Base-by-base conservation (phyloP, 495 filamentous ascomycete genomes). In the Neurospora sp. region DNA sequence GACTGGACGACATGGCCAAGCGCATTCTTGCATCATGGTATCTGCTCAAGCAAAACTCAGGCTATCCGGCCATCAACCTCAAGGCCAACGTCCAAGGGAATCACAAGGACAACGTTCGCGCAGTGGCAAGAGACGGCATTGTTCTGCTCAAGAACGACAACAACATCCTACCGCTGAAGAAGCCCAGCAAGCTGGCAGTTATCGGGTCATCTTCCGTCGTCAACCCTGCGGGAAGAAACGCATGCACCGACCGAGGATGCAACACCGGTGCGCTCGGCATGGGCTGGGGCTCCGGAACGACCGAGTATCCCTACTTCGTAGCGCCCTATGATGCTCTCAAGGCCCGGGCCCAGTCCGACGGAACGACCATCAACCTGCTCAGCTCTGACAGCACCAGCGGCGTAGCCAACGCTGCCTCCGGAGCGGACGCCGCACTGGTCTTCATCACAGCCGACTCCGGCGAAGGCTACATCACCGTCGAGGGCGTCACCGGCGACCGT, bases 91-190 rank as follows among this genome's bases (percentile, higher is more conserved):
- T 89, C 11, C 85, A 83, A 71, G 84, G 78, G 48, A 85, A 83
- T 73, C 87, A 89, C 76, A 84, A 83, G 72, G 82, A 94, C 75
- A 85, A 90, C 48, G 85, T 88, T 77, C 85, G 87, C 12, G 84
- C 83, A 1, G 88, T 86, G 5, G 87, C 90, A 0, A 86, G 87
- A 14, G 86, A 93, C 59, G 71, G 89, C 80, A 77, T 92, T 88
- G 73, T 96, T 88, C 82, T 97, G 88, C 83, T 96, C 86, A 93
- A 92, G 82, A 94, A 94, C 76, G 84, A 84, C 6, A 84, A 80
- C 71, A 82, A 79, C 48, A 83, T 87, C 2, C 82, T 94, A 4
- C 92, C 92, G 7, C 80, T 94, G 18, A 84, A 84, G 48, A 86
- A 85, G 38, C 88, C 89, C 0, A 76, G 77, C 66, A 86, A 88